Percentiles rank a stretch among this genome's conserved stretches.
phyloP scores from a whole-genome alignment of 306 rosid genomes.

The Rosa lucieae region DNA sequence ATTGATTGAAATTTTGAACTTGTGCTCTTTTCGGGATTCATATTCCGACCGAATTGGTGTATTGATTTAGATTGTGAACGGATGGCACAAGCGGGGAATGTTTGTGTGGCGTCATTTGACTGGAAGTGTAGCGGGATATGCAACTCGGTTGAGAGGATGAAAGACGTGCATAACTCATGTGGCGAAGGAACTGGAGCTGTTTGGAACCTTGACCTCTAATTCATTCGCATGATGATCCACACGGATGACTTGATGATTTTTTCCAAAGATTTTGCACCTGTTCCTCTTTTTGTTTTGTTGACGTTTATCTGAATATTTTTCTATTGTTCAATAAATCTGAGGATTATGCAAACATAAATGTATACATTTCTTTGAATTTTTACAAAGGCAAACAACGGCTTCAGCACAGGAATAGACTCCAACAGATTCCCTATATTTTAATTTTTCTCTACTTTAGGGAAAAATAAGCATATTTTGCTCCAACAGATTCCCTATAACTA shows the following conservation, averaged over 20 bases:
- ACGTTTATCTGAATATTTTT: neutral
- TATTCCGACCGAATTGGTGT: neutral
- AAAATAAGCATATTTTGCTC: no score
- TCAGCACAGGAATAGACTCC: no score
- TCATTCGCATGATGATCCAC: neutral
- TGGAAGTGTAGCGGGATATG: conserved; percentile 95
- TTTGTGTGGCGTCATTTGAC: conserved; percentile 88
- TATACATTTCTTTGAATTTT: neutral
- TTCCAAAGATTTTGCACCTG: neutral
- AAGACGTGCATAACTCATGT: conserved; percentile 57
- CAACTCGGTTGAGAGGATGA: conserved; percentile 77
- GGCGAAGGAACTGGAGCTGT: conserved; percentile 67
- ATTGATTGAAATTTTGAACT: neutral
- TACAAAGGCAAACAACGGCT: neutral
- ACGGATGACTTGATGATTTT: neutral
- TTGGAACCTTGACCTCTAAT: conserved; percentile 62
- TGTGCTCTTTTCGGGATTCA: neutral
- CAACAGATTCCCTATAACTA: no score
- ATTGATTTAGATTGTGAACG: conserved; percentile 55
- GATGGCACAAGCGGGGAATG: conserved; percentile 66
- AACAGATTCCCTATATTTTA: no score
- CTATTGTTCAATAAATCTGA: neutral
- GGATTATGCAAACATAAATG: neutral
- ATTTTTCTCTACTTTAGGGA: no score
- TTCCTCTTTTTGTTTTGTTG: neutral